Percentiles rank a stretch among this genome's conserved stretches.
Conservation (phyloP, 2,329 filamentous ascomycete species). For the Trichoderma guizhouense region DNA sequence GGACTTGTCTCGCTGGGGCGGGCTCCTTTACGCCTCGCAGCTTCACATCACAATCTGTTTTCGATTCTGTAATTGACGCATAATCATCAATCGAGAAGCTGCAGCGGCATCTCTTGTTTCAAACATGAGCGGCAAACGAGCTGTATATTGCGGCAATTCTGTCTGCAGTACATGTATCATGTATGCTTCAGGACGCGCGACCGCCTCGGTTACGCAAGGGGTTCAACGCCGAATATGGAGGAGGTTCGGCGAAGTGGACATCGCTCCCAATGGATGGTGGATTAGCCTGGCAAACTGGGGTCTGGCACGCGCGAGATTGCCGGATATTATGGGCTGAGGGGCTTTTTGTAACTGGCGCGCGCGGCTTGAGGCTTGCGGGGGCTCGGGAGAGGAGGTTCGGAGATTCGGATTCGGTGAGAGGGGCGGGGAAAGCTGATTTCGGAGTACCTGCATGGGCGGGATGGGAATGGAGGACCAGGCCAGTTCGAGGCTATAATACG, state of each 20-base stretch:
- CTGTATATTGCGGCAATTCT: background rate
- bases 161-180: background rate
- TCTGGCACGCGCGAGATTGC: conserved; percentile 1
- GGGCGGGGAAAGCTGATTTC: background rate
- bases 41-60: background rate
- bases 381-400: conserved; percentile 6
- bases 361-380: background rate
- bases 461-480: background rate
- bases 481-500: background rate
- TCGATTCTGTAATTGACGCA: background rate
- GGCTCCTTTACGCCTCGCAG: no score
- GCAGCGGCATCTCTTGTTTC: background rate
- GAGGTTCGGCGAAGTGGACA: conserved; percentile 4
- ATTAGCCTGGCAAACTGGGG: background rate
- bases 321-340: background rate
- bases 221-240: background rate
- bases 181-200: background rate
- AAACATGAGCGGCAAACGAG: background rate
- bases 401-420: conserved; percentile 3
- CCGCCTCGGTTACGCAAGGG: background rate
- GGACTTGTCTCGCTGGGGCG: conserved; percentile 1
- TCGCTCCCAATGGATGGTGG: background rate
- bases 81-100: background rate
- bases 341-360: background rate
- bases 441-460: conserved; percentile 4